Evolutionary conservation across 2,329 filamentous ascomycete species (phyloP).

Genomic region (Penicillium sp.): DNA sequence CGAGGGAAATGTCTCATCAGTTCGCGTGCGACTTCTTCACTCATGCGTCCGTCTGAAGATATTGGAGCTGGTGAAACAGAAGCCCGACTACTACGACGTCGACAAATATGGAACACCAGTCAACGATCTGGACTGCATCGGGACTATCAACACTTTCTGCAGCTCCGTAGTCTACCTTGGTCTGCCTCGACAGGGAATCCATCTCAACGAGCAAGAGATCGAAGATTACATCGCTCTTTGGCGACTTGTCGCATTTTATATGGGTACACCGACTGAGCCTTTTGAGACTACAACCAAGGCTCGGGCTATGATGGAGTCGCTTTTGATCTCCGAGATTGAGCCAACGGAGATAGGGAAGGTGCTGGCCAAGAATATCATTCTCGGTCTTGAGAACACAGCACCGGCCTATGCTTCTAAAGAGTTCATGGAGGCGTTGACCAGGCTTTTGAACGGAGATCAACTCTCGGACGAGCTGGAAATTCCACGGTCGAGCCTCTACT

Average conservation of each 20-base stretch:
- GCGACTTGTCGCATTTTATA: slow-evolving; percentile 69
- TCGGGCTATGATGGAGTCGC: slow-evolving; percentile 64
- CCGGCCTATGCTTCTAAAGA: slow-evolving; percentile 64
- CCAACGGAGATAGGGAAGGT: slow-evolving; percentile 63
- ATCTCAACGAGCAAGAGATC: slow-evolving; percentile 60
- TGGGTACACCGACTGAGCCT: slow-evolving; percentile 64
- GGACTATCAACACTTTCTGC: slow-evolving; percentile 69
- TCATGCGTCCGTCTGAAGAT: slow-evolving; percentile 66
- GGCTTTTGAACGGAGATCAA: slow-evolving; percentile 68
- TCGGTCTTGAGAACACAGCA: slow-evolving; percentile 62
- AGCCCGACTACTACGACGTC: slow-evolving; percentile 62
- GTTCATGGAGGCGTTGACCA: slow-evolving; percentile 66
- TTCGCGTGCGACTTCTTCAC: slow-evolving; percentile 69
- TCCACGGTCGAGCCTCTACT: slow-evolving; percentile 56
- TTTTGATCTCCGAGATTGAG: slow-evolving; percentile 64
- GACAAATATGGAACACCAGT: slow-evolving; percentile 63
- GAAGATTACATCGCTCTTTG: slow-evolving; percentile 71
- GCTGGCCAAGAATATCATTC: slow-evolving; percentile 73
- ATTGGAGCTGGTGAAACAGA: slow-evolving; percentile 54
- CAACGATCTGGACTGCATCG: slow-evolving; percentile 73
- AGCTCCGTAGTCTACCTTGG: slow-evolving; percentile 65
- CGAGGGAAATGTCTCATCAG: slow-evolving; percentile 61
- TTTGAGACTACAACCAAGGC: slow-evolving; percentile 58
- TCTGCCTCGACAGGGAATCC: slow-evolving; percentile 71
- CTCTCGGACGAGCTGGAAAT: slow-evolving; percentile 62